Evolutionary conservation across 495 filamentous ascomycete species (phyloP), one percentile per base, ranked within the genome.

Genomic region (Usnea hakonensis): DNA sequence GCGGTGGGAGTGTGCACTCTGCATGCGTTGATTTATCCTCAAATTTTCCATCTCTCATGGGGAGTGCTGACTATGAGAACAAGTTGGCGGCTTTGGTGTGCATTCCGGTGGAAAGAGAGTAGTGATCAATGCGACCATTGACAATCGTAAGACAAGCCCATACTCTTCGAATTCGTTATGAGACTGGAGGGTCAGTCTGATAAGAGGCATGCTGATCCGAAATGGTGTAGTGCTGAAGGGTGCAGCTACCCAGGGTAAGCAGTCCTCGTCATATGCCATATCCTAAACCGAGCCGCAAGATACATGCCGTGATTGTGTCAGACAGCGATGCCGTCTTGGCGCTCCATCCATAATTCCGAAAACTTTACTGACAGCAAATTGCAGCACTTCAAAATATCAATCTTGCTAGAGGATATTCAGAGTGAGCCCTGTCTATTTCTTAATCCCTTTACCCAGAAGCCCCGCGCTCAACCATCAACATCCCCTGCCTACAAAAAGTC

Each of bases 101-200:
- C 89, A 96, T 77, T 89, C 84, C 62, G 81, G 81, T 32, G 93
- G 93, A 53, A 92, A 90, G 79, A 81, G 94, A 38, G 94, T 93
- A 0, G 94, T 98, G 56, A 85, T 98, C 56, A 95, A 91, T 72
- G 92, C 88, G 26, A 96, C 93, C n/a, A 97, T 98, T 67, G 94
- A 98, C 74, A 97, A 98, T 76, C n/a, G n/a, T n/a, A n/a, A n/a
- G n/a, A n/a, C n/a, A n/a, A n/a, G n/a, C n/a, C n/a, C n/a, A n/a
- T n/a, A n/a, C n/a, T n/a, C n/a, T n/a, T n/a, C n/a, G n/a, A n/a
- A n/a, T 77, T 97, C 13, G 21, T 50, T 7, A 7, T 48, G 26
- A 48, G 43, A 26, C 9, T 14, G 10, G 9, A 2, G 10, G 23
- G 2, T 30, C 17, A 3, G 4, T 6, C 26, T 28, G 16, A 5